These are phyloP conservation scores for Tetrahymena elliotti DNA, from an alignment of 73 alveolate species.

Conservation along the genomic window DNA sequence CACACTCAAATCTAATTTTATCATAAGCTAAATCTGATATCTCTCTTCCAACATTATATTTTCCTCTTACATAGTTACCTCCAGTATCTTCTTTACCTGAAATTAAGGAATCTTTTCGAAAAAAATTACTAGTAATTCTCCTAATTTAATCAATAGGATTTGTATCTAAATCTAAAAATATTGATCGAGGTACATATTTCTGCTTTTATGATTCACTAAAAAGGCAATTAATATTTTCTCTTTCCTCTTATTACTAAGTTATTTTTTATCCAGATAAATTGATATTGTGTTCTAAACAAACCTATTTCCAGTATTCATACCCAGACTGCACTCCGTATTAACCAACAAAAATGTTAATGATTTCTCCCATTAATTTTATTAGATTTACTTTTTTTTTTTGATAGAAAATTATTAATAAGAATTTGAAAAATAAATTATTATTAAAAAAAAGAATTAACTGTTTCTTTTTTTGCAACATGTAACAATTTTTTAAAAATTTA, in stretches of 20 bases:
- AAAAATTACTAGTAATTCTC: background rate
- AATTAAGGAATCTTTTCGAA: slow-evolving; percentile 11
- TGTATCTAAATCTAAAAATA: background rate
- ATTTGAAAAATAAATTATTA: too few relatives aligned
- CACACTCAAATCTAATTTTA: slow-evolving; percentile 66
- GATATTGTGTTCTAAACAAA: background rate
- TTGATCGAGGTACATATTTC: slow-evolving; percentile 6
- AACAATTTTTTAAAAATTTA: too few relatives aligned
- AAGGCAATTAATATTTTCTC: background rate
- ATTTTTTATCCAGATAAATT: background rate
- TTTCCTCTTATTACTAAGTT: background rate
- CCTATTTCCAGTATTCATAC: background rate
- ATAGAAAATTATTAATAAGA: too few relatives aligned
- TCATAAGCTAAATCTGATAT: slow-evolving; percentile 52
- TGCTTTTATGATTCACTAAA: background rate
- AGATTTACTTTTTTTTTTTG: background rate
- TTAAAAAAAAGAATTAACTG: too few relatives aligned
- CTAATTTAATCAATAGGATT: background rate
- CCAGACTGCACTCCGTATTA: background rate
- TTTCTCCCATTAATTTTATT: background rate
- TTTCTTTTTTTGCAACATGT: too few relatives aligned
- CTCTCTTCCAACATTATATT: background rate
- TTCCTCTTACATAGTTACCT: background rate
- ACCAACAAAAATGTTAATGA: background rate
- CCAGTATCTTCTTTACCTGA: slow-evolving; percentile 37